A percentile compares a stretch with the other conserved stretches of the same genome.
phyloP scores from a whole-genome alignment of 228 moss, liverwort and hornwort species.

The Sphagnum magellanicum region DNA sequence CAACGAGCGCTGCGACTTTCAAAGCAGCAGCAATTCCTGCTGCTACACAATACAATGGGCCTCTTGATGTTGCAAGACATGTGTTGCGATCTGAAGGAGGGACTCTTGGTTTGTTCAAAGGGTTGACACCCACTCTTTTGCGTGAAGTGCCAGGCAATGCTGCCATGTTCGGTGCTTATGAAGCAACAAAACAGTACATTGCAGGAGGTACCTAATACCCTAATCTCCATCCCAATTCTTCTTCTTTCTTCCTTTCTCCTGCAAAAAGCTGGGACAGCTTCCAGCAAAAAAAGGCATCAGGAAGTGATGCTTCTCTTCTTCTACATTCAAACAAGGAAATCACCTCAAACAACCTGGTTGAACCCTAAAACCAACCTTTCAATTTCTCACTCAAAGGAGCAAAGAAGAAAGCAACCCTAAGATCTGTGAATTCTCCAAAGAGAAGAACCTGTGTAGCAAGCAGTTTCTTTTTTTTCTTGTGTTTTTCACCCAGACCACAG shows the following conservation, averaged over 20 bases:
- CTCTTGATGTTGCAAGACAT: slow-evolving; percentile 77
- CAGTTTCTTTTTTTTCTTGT: neutral
- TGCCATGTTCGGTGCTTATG: slow-evolving; percentile 81
- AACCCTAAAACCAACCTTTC: neutral
- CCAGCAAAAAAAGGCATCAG: too few species aligned
- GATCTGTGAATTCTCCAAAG: neutral
- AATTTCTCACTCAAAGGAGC: neutral
- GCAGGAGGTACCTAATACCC: slow-evolving; percentile 46
- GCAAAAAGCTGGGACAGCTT: too few species aligned
- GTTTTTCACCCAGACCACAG: neutral
- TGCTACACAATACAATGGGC: slow-evolving; percentile 57
- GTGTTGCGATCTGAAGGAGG: slow-evolving; percentile 84
- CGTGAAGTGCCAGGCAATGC: slow-evolving; percentile 98
- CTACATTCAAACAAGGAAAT: neutral
- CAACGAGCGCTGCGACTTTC: slow-evolving; percentile 1
- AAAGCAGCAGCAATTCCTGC: slow-evolving; percentile 20
- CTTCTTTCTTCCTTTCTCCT: neutral
- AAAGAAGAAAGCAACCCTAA: neutral
- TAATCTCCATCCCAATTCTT: too few species aligned
- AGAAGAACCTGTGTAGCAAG: too few species aligned
- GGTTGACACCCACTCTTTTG: slow-evolving; percentile 77
- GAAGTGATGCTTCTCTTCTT: neutral
- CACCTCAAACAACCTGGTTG: neutral
- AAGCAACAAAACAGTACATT: slow-evolving; percentile 75
- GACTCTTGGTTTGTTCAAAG: slow-evolving; percentile 63